These are phyloP conservation scores for Cyanidioschyzon merolae DNA, from an alignment of 23 red algal genomes.

Conservation along the genomic window DNA sequence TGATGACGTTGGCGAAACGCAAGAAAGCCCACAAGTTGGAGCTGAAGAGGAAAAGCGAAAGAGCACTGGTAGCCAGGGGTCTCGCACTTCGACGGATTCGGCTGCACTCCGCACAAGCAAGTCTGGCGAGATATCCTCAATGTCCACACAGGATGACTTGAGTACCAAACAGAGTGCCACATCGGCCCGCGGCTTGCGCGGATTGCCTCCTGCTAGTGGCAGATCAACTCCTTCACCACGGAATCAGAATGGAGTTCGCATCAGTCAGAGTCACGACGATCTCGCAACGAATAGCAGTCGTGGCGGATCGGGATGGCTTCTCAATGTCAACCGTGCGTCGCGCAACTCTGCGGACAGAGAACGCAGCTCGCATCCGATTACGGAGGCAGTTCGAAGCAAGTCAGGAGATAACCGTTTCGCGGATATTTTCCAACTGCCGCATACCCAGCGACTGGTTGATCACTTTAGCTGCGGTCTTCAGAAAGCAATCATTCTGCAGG, in stretches of 20 bases:
- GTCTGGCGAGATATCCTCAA: background rate
- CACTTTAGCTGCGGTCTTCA: background rate
- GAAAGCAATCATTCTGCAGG: slow-evolving; percentile 5
- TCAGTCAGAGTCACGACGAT: background rate
- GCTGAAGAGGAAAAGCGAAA: too few relatives aligned
- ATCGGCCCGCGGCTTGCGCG: background rate
- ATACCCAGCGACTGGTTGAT: slow-evolving; percentile 6
- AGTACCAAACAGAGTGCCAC: background rate
- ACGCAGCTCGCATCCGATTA: background rate
- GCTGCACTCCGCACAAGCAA: background rate
- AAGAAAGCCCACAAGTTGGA: too few relatives aligned
- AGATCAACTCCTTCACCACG: background rate
- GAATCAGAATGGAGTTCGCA: background rate
- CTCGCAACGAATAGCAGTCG: background rate
- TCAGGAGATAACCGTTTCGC: background rate
- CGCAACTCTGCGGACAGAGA: background rate
- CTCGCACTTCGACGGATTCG: background rate
- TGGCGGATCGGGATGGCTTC: background rate
- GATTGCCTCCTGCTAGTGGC: background rate
- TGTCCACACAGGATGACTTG: background rate
- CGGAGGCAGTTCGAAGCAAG: background rate
- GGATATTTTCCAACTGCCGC: slow-evolving; percentile 6
- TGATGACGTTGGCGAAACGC: background rate
- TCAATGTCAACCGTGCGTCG: too few relatives aligned
- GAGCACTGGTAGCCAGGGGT: background rate